Conservation (phyloP, 441 rosid species). For the Omphalea diandra region DNA sequence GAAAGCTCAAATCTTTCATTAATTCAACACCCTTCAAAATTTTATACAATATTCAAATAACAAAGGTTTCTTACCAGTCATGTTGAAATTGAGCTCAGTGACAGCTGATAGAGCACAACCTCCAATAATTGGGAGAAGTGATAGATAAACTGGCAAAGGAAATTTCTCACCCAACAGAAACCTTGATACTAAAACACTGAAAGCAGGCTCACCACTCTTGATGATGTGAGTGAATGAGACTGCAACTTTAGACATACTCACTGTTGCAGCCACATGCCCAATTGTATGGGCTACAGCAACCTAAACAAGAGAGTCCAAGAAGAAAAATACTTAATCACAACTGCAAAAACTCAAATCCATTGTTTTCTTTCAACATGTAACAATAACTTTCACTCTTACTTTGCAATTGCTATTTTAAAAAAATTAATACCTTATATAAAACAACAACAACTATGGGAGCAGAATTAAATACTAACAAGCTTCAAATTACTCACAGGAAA, state of each 20-base stretch:
- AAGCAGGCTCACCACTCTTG: slow-evolving; percentile 95
- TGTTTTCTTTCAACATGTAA: background rate
- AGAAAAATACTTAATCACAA: slow-evolving; percentile 3
- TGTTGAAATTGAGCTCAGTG: slow-evolving; percentile 90
- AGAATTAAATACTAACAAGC: background rate
- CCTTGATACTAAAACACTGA: slow-evolving; percentile 76
- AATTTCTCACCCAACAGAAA: slow-evolving; percentile 71
- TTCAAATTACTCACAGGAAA: slow-evolving; percentile 48
- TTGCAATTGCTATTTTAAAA: background rate
- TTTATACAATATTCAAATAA: background rate
- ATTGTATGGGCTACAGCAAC: slow-evolving; percentile 95
- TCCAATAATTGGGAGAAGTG: slow-evolving; percentile 85
- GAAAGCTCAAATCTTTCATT: background rate
- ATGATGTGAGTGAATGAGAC: slow-evolving; percentile 94
- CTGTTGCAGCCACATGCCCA: slow-evolving; percentile 97
- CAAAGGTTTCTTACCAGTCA: slow-evolving; percentile 53
- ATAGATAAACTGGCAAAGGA: slow-evolving; percentile 70
- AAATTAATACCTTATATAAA: background rate
- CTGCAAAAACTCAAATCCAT: background rate
- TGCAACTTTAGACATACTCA: slow-evolving; percentile 97
- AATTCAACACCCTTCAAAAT: background rate
- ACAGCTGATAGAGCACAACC: slow-evolving; percentile 91
- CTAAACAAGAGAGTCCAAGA: slow-evolving; percentile 31
- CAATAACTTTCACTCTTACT: background rate
- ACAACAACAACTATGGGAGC: background rate